Evolutionary conservation across 805 yeast genomes (phyloP), one percentile per base, ranked within the genome.

Genomic region (Spathaspora passalidarum): DNA sequence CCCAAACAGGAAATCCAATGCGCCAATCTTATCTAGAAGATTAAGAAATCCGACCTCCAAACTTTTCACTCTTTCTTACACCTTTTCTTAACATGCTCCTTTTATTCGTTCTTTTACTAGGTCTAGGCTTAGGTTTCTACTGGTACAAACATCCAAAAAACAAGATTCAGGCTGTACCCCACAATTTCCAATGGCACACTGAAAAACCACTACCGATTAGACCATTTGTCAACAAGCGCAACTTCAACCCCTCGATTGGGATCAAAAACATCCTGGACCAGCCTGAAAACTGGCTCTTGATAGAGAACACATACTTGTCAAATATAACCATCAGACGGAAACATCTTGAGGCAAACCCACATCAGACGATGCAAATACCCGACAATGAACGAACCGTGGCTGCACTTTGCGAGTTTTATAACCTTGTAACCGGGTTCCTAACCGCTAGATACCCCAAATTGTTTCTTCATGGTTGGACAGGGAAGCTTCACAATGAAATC

Each of bases 261-360:
- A 55, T 69, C 32, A 55, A 53, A 14, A 64, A 64, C 47, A 46
- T 69, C 18, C 51, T 61, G 5, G 46, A 55, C n/a, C 50, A 59
- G 2, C 63, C 81, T 2, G 71, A 75, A 36, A 83, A 84, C 34
- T 78, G 84, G 78, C 66, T 87, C 19, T 63, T 79, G 25, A 60
- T 87, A 3, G 94, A 87, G 47, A 64, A 81, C 38, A 78, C 85
- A 0, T 86, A 85, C 56, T 54, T 70, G 43, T 61, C 69, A 3
- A 63, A 69, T 38, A 74, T 80, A 5, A 65, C 64, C 14, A 52
- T 75, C 26, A 66, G 79, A 55, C 61, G 45, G 60, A 61, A 47
- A 60, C 67, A 44, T 52, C 66, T 43, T 52, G 57, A 46, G 21
- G 58, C 63, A 7, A 53, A 68, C 25, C 58, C 61, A 0, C 62